Base-by-base conservation (phyloP, 345 rosid genomes). In the Citrus reticulata region DNA sequence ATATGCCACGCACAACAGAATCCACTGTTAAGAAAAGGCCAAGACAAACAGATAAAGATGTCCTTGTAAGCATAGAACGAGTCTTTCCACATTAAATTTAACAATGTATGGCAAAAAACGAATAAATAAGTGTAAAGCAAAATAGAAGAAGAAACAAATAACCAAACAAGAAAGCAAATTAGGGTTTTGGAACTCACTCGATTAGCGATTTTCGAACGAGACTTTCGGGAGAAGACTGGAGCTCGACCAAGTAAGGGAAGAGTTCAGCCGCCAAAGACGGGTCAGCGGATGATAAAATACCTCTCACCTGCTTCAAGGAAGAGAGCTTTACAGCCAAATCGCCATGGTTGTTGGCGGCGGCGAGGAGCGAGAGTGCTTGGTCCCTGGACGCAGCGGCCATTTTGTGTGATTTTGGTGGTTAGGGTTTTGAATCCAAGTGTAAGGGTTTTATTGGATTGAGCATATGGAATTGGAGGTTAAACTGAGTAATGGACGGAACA, bases 291-390 rank as follows among this genome's bases (percentile, higher is more conserved):
- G 87, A 85, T 29, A 95, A 80, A 37, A 95, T 84, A 81, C 89
- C 94, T 73, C 82, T 95, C 78, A 90, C 93, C 87, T 95, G 99
- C 74, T 85, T 88, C 9, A 95, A 84, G 66, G 99, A 95, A 34
- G 98, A 93, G 39, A 95, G 90, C 92, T 91, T 95, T 32, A 93
- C 97, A 5, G 92, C 90, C 87, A 95, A 87, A 87, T 91, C 97
- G 77, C 92, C 84, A 59, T 93, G 99, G 88, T 84, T 87, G 78
- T 87, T 89, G 24, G 95, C 95, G 11, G 97, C 96, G 68, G 91
- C 83, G 75, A 93, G 93, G 78, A 95, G 98, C 68, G 94, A 85
- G 64, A 91, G 88, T 13, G 95, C 93, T 76, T 89, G 97, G 72
- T 89, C 91, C 79, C 89, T 84, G 24, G 89, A 89, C 73, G 88